A percentile compares a stretch with the other conserved stretches of the same genome.
Evolutionary conservation across 192 early-diverging fungal species (phyloP).

Genomic region (Coemansia sp.): DNA sequence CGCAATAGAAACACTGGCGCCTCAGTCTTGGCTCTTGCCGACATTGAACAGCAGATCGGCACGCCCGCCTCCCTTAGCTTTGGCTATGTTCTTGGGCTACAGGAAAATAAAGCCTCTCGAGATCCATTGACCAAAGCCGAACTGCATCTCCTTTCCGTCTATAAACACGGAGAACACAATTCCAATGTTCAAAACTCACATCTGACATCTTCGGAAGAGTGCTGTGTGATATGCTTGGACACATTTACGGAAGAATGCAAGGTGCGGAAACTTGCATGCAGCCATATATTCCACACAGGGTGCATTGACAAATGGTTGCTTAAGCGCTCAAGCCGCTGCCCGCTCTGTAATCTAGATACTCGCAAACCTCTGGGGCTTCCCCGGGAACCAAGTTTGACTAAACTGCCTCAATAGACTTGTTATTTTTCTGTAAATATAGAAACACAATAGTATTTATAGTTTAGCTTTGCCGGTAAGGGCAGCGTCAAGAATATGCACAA

Average conservation of each 20-base stretch:
- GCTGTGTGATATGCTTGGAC: slow-evolving; percentile 41
- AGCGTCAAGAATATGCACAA: slow-evolving; percentile 42
- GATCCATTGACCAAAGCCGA: slow-evolving; percentile 10
- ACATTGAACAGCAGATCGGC: slow-evolving; percentile 11
- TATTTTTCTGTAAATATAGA: slow-evolving; percentile 6
- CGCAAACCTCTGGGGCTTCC: slow-evolving; percentile 18
- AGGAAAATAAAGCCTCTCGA: too few species aligned
- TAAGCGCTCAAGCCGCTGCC: slow-evolving; percentile 39
- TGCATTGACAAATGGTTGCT: slow-evolving; percentile 47
- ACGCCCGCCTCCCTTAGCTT: slow-evolving; percentile 5
- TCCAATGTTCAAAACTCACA: neutral
- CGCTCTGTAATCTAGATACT: slow-evolving; percentile 38
- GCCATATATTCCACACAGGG: slow-evolving; percentile 30
- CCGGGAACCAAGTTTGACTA: slow-evolving; percentile 19
- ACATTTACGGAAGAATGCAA: slow-evolving; percentile 5
- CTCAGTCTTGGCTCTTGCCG: neutral
- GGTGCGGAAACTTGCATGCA: slow-evolving; percentile 36
- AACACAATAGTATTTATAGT: neutral
- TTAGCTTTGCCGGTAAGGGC: neutral
- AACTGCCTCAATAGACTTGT: slow-evolving; percentile 12
- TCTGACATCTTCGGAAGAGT: neutral
- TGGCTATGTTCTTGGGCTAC: too few species aligned
- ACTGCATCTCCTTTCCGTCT: slow-evolving; percentile 13
- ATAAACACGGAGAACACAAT: slow-evolving; percentile 5
- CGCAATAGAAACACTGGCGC: neutral